phyloP scores from a whole-genome alignment of 768 basidiomycete genomes.

The Lentinula lateritia region DNA sequence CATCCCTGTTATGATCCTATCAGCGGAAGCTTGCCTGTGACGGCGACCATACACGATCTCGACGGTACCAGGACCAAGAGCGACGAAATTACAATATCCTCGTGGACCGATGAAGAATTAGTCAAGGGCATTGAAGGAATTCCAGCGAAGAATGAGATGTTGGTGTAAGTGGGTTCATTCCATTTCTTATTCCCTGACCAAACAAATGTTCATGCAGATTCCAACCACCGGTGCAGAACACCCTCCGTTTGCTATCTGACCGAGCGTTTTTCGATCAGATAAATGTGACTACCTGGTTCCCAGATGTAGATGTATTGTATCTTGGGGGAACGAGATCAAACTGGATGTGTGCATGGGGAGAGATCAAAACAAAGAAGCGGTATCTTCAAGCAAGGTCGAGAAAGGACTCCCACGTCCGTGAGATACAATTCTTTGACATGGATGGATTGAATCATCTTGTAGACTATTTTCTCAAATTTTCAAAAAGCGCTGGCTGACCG shows the following conservation, averaged over 20 bases:
- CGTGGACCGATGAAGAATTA: constrained; percentile 7
- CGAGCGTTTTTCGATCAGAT: constrained; percentile 9
- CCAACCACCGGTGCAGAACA: background rate
- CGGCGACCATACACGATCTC: background rate
- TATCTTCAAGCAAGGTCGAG: constrained; percentile 1
- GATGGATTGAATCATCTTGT: constrained; percentile 1
- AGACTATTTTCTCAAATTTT: background rate
- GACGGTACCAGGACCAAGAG: background rate
- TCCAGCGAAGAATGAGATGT: constrained; percentile 4
- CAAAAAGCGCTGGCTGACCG: background rate
- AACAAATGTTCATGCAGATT: background rate
- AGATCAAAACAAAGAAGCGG: constrained; percentile 9
- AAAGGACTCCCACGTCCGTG: background rate
- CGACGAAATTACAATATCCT: constrained; percentile 1
- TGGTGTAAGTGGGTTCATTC: background rate
- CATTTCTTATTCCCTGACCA: too few species aligned
- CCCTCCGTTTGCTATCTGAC: background rate
- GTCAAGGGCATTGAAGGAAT: background rate
- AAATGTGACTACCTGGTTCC: background rate
- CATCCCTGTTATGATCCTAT: background rate
- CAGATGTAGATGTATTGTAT: constrained; percentile 2
- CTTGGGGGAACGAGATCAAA: background rate
- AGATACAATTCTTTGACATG: background rate
- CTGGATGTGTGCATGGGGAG: constrained; percentile 8
- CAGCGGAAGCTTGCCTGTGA: background rate